Percentiles rank a stretch among this genome's conserved stretches.
These are phyloP conservation scores for Helicocarpus griseus DNA, from an alignment of 2,329 filamentous ascomycete genomes.

Conservation along the genomic window DNA sequence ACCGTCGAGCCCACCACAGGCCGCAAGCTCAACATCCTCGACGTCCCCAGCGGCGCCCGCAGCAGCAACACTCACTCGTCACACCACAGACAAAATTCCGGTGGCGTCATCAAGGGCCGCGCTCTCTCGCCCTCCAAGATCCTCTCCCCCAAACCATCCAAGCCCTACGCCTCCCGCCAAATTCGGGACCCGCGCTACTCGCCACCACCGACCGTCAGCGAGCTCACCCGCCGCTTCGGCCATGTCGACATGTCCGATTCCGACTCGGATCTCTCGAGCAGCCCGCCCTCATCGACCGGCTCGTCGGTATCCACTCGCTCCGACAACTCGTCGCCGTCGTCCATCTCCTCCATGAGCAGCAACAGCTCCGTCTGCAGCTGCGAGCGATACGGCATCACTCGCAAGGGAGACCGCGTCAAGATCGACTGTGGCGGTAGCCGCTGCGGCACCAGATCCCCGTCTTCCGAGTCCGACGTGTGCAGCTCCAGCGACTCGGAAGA, in stretches of 20 bases:
- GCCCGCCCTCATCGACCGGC: conserved; percentile 55
- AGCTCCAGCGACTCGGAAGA: conserved; percentile 4
- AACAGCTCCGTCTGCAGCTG: conserved; percentile 65
- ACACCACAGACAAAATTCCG: conserved; percentile 37
- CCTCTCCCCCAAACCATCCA: conserved; percentile 78
- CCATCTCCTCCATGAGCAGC: conserved; percentile 57
- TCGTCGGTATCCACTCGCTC: conserved; percentile 69
- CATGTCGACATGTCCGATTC: conserved; percentile 62
- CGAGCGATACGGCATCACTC: conserved; percentile 93
- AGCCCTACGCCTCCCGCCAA: conserved; percentile 76
- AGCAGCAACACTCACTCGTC: conserved; percentile 28
- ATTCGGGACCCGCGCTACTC: conserved; percentile 76
- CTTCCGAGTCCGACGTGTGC: neutral
- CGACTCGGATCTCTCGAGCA: conserved; percentile 63
- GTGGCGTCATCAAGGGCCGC: conserved; percentile 75
- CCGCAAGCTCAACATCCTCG: conserved; percentile 94
- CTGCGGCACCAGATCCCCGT: conserved; percentile 54
- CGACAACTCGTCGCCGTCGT: conserved; percentile 44
- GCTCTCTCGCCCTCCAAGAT: conserved; percentile 83
- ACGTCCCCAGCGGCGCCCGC: conserved; percentile 58
- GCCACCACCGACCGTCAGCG: conserved; percentile 62
- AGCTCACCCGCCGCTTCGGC: conserved; percentile 67
- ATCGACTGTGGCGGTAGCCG: conserved; percentile 86
- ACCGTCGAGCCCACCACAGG: conserved; percentile 93
- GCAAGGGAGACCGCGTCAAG: conserved; percentile 85